Evolutionary conservation across 2,329 filamentous ascomycete species (phyloP), one percentile per base, ranked within the genome.

Genomic region (Clarireedia monteithiana): DNA sequence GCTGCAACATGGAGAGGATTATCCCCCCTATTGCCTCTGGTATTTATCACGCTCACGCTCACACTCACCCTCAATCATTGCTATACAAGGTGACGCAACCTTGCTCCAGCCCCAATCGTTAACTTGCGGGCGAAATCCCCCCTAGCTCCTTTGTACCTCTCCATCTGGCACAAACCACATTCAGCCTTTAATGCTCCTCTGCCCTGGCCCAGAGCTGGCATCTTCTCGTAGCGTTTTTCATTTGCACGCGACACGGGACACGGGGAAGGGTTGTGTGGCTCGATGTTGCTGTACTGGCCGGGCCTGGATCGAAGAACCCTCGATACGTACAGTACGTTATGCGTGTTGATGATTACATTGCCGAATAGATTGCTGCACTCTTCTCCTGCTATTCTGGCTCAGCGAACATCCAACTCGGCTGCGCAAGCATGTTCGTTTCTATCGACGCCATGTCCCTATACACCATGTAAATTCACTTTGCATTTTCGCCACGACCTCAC

Each of bases 51-150:
- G 2, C 20, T 20, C 20, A 20, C 20, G 20, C 20, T 20, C 20
- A 20, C 20, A 0, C 20, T 20, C 2, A 1, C 20, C 20, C 20
- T 20, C 20, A 20, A 20, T 20, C 20, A 20, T 20, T 20, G 20
- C 20, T 20, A 20, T 20, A 20, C 20, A 34, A 38, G 23, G 36
- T 53, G 30, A 38, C 20, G 23, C 38, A 39, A 48, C 50, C 30
- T 48, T 48, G 6, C 50, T 53, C 30, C 42, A 38, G 42, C 50
- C 23, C 38, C 50, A 48, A 48, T 53, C 30, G 42, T 24, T 48
- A 24, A 14, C 30, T 34, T 34, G 3, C 50, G 26, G 15, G 42
- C 17, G 48, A n/a, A 34, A 53, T 48, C 10, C 34, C 7, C 47
- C 27, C 20, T n/a, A 39, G 10, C 7, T 40, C 27, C 30, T 15